phyloP scores from a whole-genome alignment of 2,329 filamentous ascomycete genomes.

The Aspergillus tamarii region DNA sequence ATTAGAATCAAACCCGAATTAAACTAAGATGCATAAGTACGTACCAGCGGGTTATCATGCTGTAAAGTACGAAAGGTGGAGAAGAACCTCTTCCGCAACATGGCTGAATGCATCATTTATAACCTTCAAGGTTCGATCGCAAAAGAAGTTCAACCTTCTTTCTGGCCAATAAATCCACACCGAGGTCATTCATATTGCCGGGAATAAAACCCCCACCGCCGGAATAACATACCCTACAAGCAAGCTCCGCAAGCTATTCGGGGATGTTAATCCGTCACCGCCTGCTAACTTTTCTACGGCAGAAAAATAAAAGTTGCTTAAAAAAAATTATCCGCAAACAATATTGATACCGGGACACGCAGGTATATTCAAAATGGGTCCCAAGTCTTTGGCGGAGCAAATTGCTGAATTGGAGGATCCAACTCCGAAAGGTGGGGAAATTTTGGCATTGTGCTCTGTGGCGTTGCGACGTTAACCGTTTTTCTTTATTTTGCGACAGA shows the following conservation, averaged over 20 bases:
- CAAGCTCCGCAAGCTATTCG: background rate
- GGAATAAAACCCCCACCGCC: constrained; percentile 24
- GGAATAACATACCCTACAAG: constrained; percentile 1
- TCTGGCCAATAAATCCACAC: background rate
- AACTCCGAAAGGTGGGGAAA: constrained; percentile 60
- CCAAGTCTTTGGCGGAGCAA: constrained; percentile 63
- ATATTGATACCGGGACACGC: constrained; percentile 3
- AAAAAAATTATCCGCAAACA: constrained; percentile 25
- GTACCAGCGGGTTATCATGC: constrained; percentile 88
- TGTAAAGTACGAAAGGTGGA: constrained; percentile 58
- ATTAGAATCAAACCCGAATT: constrained; percentile 1
- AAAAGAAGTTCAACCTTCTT: too few species aligned
- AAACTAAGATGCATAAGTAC: constrained; percentile 12
- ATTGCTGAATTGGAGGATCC: constrained; percentile 66
- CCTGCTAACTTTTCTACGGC: constrained; percentile 21
- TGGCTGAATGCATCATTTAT: constrained; percentile 1
- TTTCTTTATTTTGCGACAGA: constrained; percentile 54
- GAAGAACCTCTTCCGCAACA: constrained; percentile 51
- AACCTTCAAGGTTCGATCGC: background rate
- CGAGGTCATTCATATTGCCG: constrained; percentile 24
- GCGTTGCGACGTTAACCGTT: constrained; percentile 10
- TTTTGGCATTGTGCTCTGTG: background rate
- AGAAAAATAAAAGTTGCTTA: constrained; percentile 27
- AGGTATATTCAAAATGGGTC: constrained; percentile 30
- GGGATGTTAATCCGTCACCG: constrained; percentile 18